Evolutionary conservation across 2,329 filamentous ascomycete species (phyloP), one percentile per base, ranked within the genome.

Genomic region (Trichoderma asperellum): DNA sequence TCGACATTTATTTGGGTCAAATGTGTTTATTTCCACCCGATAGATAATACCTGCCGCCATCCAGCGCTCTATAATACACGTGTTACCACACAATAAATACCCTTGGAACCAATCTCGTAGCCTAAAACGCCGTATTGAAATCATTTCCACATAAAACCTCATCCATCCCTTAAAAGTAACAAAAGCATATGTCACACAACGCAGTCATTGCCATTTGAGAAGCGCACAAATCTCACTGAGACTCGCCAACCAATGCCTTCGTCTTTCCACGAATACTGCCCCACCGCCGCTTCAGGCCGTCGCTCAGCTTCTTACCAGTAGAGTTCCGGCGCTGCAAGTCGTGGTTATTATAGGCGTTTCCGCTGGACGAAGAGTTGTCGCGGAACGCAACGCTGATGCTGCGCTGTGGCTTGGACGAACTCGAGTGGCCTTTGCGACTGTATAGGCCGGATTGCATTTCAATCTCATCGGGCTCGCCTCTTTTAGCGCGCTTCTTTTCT

Each of bases 281-380:
- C 64, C 88, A 82, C 18, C 86, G 82, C 53, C 82, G 80, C 80
- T 84, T 88, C 53, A 89, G 73, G 2, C 85, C 86, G 34, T 87
- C 83, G 14, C 83, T 79, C 8, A 88, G 64, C 35, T 79, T 78
- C 69, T 82, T 82, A 35, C 84, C 81, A 0, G 82, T 82, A 0
- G 80, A 83, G 73, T 80, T 79, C 62, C 80, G 80, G 40, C 83
- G 79, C 18, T 75, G 75, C 10, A 82, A 66, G 4, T 76, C 56
- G 24, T 29, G 18, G 18, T 52, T 24, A 8, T 58, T 52, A 37
- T 73, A 67, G 4, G 53, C 52, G 27, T 61, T 56, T 32, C 60
- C 68, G 32, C 29, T 53, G 16, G 68, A 59, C 6, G 43, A 57
- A 47, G 60, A 61, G 29, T 27, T 47, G 8, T 29, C 34, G 14